A percentile compares a stretch with the other conserved stretches of the same genome.
Evolutionary conservation across 495 filamentous ascomycete species (phyloP).

Genomic region (Collariella sp.): DNA sequence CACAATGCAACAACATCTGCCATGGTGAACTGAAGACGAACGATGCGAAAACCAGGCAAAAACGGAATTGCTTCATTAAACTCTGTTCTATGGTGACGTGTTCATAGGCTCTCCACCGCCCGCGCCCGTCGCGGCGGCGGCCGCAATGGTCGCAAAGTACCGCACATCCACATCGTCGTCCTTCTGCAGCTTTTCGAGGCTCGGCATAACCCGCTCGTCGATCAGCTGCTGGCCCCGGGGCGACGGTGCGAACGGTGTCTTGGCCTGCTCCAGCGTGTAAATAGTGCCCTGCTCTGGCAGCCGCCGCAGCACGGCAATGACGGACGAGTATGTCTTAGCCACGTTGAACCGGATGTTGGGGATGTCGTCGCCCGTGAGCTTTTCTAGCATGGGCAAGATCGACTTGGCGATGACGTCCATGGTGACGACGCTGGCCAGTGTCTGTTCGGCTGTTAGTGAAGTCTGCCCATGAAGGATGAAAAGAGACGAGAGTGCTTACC

Average conservation of each 20-base stretch:
- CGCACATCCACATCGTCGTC: constrained; percentile 97
- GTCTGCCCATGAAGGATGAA: neutral
- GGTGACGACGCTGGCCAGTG: constrained; percentile 84
- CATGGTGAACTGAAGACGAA: too few species aligned
- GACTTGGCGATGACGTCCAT: constrained; percentile 84
- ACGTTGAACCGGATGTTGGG: constrained; percentile 99
- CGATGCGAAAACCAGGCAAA: neutral
- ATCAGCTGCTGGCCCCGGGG: constrained; percentile 73
- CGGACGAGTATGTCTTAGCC: constrained; percentile 86
- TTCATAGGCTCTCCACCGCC: constrained; percentile 49
- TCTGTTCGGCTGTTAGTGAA: constrained; percentile 52
- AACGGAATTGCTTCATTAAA: constrained; percentile 27
- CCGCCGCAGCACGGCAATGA: constrained; percentile 82
- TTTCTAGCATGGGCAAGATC: constrained; percentile 91
- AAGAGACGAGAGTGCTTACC: constrained; percentile 46
- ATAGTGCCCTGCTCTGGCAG: constrained; percentile 84
- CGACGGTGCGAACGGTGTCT: constrained; percentile 52
- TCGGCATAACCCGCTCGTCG: constrained; percentile 77
- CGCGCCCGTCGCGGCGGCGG: constrained; percentile 27
- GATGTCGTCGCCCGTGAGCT: constrained; percentile 85
- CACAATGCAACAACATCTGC: too few species aligned
- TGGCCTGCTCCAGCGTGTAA: constrained; percentile 70
- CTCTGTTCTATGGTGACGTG: constrained; percentile 46
- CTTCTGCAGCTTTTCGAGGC: constrained; percentile 85
- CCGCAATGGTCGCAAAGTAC: constrained; percentile 69